Percentiles rank a stretch among this genome's conserved stretches.
Conservation (phyloP, 176 grass and related monocot species). For the Triticum aestivum region IWGSC_CS_RefSeq_v2.1 NC_057804.1:188163115-188163614, state of each 20-base stretch:
- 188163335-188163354: neutral
- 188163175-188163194: slow-evolving; percentile 14
- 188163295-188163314: neutral
- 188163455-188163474: slow-evolving; percentile 63
- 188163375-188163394: slow-evolving; percentile 98
- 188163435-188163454: slow-evolving; percentile 65
- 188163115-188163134: neutral
- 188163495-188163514: slow-evolving; percentile 79
- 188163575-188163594: slow-evolving; percentile 37
- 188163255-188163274: neutral
- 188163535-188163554: slow-evolving; percentile 64
- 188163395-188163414: slow-evolving; percentile 77
- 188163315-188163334: neutral
- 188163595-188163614: slow-evolving; percentile 28
- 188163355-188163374: slow-evolving; percentile 44
- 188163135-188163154: neutral
- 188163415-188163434: slow-evolving; percentile 58
- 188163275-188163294: neutral
- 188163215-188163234: neutral
- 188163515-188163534: slow-evolving; percentile 71
- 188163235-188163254: neutral
- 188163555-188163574: slow-evolving; percentile 44
- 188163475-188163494: slow-evolving; percentile 62
- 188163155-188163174: slow-evolving; percentile 13
- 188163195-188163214: neutral